Evolutionary conservation across 345 rosid genomes (phyloP).

Genomic region (Citrus inodora): DNA sequence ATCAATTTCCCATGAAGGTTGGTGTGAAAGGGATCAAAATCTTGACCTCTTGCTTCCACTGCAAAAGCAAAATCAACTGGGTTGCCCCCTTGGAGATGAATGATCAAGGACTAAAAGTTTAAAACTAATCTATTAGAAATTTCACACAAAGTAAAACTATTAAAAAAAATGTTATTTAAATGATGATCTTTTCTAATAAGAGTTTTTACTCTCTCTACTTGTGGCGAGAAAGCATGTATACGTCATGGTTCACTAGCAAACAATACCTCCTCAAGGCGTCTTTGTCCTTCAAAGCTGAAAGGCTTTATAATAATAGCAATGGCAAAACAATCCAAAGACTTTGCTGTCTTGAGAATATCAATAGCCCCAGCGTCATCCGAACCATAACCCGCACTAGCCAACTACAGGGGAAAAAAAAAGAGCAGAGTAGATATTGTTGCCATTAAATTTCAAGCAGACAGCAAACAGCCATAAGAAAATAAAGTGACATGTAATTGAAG

Average conservation of each 20-base stretch:
- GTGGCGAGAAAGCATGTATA: not conserved
- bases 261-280: constrained; percentile 77
- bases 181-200: not conserved
- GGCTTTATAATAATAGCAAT: constrained; percentile 75
- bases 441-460: not conserved
- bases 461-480: not conserved
- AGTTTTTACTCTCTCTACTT: not conserved
- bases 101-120: too few relatives aligned
- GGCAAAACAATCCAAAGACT: constrained; percentile 51
- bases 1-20: too few relatives aligned
- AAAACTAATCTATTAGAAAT: not conserved
- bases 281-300: constrained; percentile 91
- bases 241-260: constrained; percentile 2
- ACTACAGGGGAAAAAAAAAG: constrained; percentile 29
- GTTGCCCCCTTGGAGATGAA: too few relatives aligned
- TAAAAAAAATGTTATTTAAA: not conserved
- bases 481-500: too few relatives aligned
- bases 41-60: too few relatives aligned
- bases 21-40: too few relatives aligned
- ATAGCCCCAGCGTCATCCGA: constrained; percentile 52
- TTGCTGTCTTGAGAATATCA: constrained; percentile 55
- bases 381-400: constrained; percentile 84
- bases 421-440: constrained; percentile 15
- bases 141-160: not conserved
- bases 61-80: too few relatives aligned